Percentiles rank a stretch among this genome's conserved stretches.
Evolutionary conservation across 2,329 filamentous ascomycete species (phyloP).

Genomic region (Nakataea oryzae): DNA sequence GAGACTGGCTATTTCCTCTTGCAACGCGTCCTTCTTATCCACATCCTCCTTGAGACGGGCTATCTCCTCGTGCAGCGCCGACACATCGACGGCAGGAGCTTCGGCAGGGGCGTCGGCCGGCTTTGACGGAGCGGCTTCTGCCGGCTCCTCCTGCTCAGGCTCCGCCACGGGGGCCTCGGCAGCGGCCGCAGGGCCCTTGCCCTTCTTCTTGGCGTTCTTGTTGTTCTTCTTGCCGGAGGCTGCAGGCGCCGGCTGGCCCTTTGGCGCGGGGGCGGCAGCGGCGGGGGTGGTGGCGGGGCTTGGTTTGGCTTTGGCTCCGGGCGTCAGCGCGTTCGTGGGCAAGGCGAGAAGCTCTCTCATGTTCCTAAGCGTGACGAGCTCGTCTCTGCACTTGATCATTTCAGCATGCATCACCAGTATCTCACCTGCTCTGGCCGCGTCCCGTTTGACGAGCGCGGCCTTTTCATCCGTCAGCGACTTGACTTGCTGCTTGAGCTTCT

Average conservation of each 20-base stretch:
- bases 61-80: slow-evolving; percentile 36
- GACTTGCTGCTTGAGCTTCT: slow-evolving; percentile 27
- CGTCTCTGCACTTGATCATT: neutral
- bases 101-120: slow-evolving; percentile 17
- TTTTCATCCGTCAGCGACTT: slow-evolving; percentile 8
- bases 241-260: slow-evolving; percentile 14
- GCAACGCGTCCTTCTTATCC: slow-evolving; percentile 24
- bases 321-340: neutral
- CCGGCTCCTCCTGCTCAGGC: neutral
- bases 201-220: slow-evolving; percentile 64
- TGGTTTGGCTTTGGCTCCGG: neutral
- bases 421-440: neutral
- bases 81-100: neutral
- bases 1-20: slow-evolving; percentile 37
- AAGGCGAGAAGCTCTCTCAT: neutral
- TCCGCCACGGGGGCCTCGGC: slow-evolving; percentile 12
- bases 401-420: neutral
- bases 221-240: slow-evolving; percentile 49
- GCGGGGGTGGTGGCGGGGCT: slow-evolving; percentile 4
- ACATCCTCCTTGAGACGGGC: slow-evolving; percentile 40
- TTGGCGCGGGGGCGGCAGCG: slow-evolving; percentile 6
- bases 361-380: neutral
- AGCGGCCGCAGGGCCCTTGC: slow-evolving; percentile 18
- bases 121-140: slow-evolving; percentile 22
- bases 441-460: slow-evolving; percentile 2